A percentile compares a stretch with the other conserved stretches of the same genome.
Conservation (phyloP, 345 rosid species). For the Cardamine resedifolia region DNA sequence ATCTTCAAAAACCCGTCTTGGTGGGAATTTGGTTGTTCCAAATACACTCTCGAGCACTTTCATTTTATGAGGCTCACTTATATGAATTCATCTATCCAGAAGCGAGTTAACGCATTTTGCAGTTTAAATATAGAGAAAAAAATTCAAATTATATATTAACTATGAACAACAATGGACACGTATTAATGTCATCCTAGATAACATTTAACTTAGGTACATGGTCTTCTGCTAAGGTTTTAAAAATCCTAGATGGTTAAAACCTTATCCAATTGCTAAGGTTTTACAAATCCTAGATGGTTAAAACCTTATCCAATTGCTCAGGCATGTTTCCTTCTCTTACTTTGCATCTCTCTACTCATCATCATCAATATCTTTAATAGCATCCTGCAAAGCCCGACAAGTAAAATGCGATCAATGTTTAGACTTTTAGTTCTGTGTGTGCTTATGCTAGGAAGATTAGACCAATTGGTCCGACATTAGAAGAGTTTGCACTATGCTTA, state of each 20-base stretch:
- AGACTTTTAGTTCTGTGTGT: background rate
- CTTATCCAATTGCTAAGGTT: background rate
- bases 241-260: conserved; percentile 23
- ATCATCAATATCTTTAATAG: conserved; percentile 55
- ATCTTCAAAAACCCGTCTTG: conserved; percentile 7
- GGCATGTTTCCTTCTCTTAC: background rate
- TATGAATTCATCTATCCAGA: background rate
- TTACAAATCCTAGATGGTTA: too few species aligned
- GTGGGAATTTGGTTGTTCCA: conserved; percentile 20
- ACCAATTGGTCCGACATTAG: background rate
- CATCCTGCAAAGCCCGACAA: conserved; percentile 52
- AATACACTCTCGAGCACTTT: background rate
- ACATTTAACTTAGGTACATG: conserved; percentile 12
- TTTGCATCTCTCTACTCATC: conserved; percentile 46
- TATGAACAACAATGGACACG: conserved; percentile 9
- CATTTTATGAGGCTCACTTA: conserved; percentile 7
- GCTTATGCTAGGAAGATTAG: background rate
- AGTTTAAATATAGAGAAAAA: background rate
- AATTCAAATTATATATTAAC: conserved; percentile 13
- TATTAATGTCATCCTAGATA: conserved; percentile 15
- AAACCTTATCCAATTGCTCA: background rate
- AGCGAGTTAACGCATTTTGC: background rate
- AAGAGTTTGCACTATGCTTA: background rate
- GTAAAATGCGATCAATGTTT: background rate
- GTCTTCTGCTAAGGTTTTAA: background rate